These are phyloP conservation scores for Malania oleifera DNA, from an alignment of 164 flowering plant species.

Conservation along the genomic window DNA sequence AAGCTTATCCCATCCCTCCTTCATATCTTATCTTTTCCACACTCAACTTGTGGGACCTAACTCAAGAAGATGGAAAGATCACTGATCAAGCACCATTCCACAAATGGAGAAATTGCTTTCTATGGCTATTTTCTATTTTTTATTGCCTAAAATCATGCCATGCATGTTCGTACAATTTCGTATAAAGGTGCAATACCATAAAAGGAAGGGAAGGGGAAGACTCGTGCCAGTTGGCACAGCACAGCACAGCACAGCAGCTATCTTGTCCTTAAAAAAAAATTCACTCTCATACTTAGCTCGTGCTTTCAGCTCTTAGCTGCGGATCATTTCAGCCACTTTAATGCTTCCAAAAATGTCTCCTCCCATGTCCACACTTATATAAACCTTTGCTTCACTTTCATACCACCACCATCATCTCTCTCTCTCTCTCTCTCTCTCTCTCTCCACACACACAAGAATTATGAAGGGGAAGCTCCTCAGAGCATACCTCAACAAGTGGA, in stretches of 20 bases:
- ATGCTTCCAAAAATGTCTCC: slow-evolving; percentile 18
- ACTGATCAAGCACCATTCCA: slow-evolving; percentile 16
- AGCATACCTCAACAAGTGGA: slow-evolving; percentile 44
- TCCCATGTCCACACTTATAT: slow-evolving; percentile 26
- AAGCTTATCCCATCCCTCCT: slow-evolving; percentile 45
- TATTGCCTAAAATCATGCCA: slow-evolving; percentile 9
- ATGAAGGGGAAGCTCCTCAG: slow-evolving; percentile 38
- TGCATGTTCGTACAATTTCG: slow-evolving; percentile 61
- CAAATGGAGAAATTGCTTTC: not conserved
- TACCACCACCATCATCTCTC: slow-evolving; percentile 9
- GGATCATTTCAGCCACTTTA: slow-evolving; percentile 31
- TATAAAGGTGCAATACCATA: slow-evolving; percentile 21
- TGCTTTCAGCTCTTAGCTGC: slow-evolving; percentile 30
- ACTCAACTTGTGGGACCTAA: slow-evolving; percentile 49
- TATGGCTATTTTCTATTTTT: too few species aligned
- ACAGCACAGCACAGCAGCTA: slow-evolving; percentile 12
- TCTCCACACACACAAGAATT: slow-evolving; percentile 9
- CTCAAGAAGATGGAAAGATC: slow-evolving; percentile 27
- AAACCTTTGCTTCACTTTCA: slow-evolving; percentile 18
- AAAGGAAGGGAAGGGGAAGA: too few species aligned
- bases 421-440: slow-evolving; percentile 14
- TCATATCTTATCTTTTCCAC: slow-evolving; percentile 47
- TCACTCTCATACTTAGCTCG: slow-evolving; percentile 18
- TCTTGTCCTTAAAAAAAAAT: not conserved
- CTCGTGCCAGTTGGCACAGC: not conserved